Evolutionary conservation across 2,329 filamentous ascomycete genomes (phyloP).

Genomic region (Aurifilum marmelostoma): DNA sequence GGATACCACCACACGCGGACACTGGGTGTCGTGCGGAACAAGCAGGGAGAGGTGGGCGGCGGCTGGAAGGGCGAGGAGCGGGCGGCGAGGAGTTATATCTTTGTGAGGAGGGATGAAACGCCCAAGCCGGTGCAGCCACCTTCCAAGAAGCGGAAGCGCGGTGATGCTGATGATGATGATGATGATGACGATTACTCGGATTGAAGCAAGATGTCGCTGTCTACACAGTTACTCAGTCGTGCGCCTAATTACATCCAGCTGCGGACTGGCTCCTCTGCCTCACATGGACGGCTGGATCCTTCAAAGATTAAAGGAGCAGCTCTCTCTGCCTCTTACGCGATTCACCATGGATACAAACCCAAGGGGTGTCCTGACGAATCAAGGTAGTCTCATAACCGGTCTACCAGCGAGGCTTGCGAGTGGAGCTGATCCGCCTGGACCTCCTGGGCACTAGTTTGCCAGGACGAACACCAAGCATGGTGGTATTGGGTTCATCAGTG

Average conservation of each 20-base stretch:
- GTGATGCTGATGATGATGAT: constrained; percentile 36
- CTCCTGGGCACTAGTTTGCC: not conserved
- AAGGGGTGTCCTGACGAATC: too few relatives aligned
- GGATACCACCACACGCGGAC: constrained; percentile 76
- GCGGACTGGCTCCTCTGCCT: not conserved
- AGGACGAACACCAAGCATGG: not conserved
- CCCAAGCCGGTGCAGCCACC: constrained; percentile 34
- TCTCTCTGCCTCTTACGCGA: not conserved
- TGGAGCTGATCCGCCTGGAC: not conserved
- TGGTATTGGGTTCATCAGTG: not conserved
- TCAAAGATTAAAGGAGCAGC: not conserved
- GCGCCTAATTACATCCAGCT: not conserved
- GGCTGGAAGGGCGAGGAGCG: constrained; percentile 58
- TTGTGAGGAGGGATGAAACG: constrained; percentile 61
- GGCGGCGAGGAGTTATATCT: constrained; percentile 62
- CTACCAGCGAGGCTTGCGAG: not conserved
- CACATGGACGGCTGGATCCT: not conserved
- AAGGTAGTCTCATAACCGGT: not conserved
- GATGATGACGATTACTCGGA: constrained; percentile 37
- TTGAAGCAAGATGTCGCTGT: constrained; percentile 22
- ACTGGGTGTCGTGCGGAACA: constrained; percentile 63
- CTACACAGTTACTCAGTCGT: not conserved
- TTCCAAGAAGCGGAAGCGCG: constrained; percentile 39
- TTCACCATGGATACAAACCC: too few relatives aligned
- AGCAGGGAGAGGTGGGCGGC: constrained; percentile 46